Evolutionary conservation across 495 filamentous ascomycete genomes (phyloP), one percentile per base, ranked within the genome.

Genomic region (Penicillium herquei): DNA sequence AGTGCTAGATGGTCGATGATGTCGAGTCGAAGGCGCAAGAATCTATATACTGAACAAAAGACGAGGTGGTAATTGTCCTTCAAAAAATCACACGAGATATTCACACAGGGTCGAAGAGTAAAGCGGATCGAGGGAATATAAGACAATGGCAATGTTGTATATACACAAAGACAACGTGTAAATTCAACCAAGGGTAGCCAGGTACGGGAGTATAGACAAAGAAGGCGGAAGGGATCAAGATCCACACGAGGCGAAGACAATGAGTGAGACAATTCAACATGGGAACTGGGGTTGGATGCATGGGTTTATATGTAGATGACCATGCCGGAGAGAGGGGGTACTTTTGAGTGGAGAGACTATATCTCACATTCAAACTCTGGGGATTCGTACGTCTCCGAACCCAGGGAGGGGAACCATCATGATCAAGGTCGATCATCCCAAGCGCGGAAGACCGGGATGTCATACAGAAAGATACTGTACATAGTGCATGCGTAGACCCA

Each of bases 381-480:
- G 51, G 17, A 32, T 34, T 47, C 47, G 51, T 55, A 17, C 52
- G 47, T 46, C 33, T 49, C 52, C 42, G 37, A 54, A 43, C 57
- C 63, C 60, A 66, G 45, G 55, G 56, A 31, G 26, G 59, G 62
- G 54, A 60, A 60, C 51, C 42, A 52, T 54, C 53, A 58, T 56
- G 58, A 62, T 58, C 60, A 62, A 39, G 51, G 63, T 45, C 65
- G 65, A 66, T 66, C 65, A 49, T 54, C 57, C 56, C 54, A 58
- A 62, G 56, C 61, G 56, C 62, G 61, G 52, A 69, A 65, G 26
- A 10, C 54, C 34, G 54, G 62, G 60, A 74, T 74, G 63, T 67
- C 68, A 70, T 68, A 72, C 67, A 63, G 71, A 62, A 55, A 53
- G 54, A 61, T 63, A 68, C 62, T 62, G 58, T 63, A 59, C 56